Evolutionary conservation across 768 basidiomycete species (phyloP), one percentile per base, ranked within the genome.

Genomic region (Fibroporia radiculosa): DNA sequence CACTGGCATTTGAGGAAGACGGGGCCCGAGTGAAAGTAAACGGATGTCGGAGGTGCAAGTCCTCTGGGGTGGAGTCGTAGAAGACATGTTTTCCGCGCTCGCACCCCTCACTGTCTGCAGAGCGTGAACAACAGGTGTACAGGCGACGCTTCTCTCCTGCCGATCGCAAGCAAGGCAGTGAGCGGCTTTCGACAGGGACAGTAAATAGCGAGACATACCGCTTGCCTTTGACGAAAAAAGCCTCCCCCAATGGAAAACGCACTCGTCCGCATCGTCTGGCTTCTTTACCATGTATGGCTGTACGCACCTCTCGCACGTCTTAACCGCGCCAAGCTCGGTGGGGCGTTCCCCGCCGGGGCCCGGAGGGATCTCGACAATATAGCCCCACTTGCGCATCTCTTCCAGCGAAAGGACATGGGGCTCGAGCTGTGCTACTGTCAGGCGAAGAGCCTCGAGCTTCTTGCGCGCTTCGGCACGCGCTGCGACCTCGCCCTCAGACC

Each of bases 51-150:
- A 72, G 60, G 61, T 95, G 92, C 5, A 95, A 71, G 12, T 73
- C 72, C 32, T 70, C 69, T 4, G 77, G 63, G 20, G 78, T 72
- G 0, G 71, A 72, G 61, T 97, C 93, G 55, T 84, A 86, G 60
- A 98, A 98, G 14, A 98, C 90, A 60, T 99, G 96, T 3, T 80
- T 79, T 1, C 93, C 91, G 40, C 70, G 72, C 10, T 78, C 69
- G 56, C 92, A 96, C 0, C 87, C 88, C 47, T 75, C 75, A 27
- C 71, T 68, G 20, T 81, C 72, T 8, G 67, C 66, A 13, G 74
- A 72, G 12, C 73, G 66, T n/a, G 78, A 81, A 58, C 92, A 96
- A 57, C 92, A 96, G n/a, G 72, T 78, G 54, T 80, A 89, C 24
- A 80, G 59, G 25, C 86, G 75, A 34, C 76, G 66, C 54, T 73